Evolutionary conservation across 2,329 filamentous ascomycete species (phyloP).

Genomic region (Exophiala mesophila): DNA sequence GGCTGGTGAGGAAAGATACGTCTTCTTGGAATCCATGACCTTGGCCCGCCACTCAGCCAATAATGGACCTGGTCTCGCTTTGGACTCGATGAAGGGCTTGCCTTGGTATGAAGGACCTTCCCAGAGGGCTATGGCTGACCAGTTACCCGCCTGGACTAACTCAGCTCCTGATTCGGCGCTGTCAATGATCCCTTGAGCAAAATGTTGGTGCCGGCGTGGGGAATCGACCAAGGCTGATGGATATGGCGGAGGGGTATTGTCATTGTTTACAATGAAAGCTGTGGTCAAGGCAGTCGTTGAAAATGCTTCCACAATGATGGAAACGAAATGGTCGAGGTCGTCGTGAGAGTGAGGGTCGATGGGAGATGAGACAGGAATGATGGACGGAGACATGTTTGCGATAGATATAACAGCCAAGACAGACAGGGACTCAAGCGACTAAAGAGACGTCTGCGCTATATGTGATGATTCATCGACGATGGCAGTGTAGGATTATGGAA

Average conservation of each 20-base stretch:
- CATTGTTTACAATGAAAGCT: slow-evolving; percentile 22
- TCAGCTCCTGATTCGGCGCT: slow-evolving; percentile 19
- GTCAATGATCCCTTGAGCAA: slow-evolving; percentile 18
- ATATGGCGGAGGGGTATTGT: slow-evolving; percentile 21
- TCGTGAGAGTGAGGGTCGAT: slow-evolving; percentile 9
- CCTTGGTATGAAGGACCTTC: slow-evolving; percentile 20
- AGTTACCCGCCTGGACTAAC: slow-evolving; percentile 24
- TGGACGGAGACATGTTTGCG: slow-evolving; percentile 1
- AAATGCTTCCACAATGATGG: slow-evolving; percentile 22
- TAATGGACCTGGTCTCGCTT: slow-evolving; percentile 11
- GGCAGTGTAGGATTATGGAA: no score
- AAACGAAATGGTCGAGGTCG: slow-evolving; percentile 18
- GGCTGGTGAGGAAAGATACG: slow-evolving; percentile 9
- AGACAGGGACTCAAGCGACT: no score
- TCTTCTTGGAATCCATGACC: slow-evolving; percentile 19
- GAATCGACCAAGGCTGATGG: slow-evolving; percentile 14
- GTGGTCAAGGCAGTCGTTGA: slow-evolving; percentile 14
- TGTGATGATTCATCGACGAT: no score
- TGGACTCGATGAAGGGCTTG: slow-evolving; percentile 21
- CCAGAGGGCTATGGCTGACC: slow-evolving; percentile 24
- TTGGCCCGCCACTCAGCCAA: slow-evolving; percentile 18
- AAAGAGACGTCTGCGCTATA: no score
- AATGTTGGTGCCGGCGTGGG: slow-evolving; percentile 17
- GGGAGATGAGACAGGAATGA: background rate
- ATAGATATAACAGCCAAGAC: no score